These are phyloP conservation scores for Aurantiochytrium sp. DNA, from an alignment of 108 stramenopile genomes.

Conservation along the genomic window DNA sequence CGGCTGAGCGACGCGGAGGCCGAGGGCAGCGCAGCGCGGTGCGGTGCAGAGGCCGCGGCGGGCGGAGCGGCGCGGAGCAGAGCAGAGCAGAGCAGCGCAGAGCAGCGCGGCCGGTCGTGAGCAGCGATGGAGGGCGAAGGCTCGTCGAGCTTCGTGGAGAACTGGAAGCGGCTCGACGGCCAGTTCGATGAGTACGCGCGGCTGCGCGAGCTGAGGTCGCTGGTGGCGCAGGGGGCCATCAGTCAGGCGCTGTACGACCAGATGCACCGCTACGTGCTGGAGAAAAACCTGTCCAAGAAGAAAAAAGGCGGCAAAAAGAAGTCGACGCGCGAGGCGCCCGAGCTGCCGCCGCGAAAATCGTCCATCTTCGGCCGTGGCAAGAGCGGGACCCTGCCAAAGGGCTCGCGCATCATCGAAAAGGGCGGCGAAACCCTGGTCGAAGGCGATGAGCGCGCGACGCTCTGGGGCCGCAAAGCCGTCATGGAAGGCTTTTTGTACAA, in stretches of 20 bases:
- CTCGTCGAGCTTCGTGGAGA: not conserved
- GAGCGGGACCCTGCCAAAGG: too few relatives aligned
- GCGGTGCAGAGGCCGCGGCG: too few relatives aligned
- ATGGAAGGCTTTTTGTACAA: constrained; percentile 3
- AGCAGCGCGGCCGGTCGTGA: too few relatives aligned
- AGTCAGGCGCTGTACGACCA: not conserved
- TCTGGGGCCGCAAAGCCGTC: not conserved
- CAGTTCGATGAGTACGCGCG: not conserved
- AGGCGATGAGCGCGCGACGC: not conserved
- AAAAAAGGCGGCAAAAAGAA: not conserved
- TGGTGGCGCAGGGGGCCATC: not conserved
- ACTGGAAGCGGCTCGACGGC: constrained; percentile 3
- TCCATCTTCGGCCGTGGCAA: too few relatives aligned
- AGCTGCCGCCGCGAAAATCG: too few relatives aligned
- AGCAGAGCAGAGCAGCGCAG: too few relatives aligned
- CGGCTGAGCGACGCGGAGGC: too few relatives aligned
- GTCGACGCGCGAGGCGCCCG: not conserved
- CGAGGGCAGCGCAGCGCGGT: too few relatives aligned
- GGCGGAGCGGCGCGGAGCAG: too few relatives aligned
- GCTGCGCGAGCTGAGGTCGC: not conserved
- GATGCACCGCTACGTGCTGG: not conserved
- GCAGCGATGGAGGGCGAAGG: too few relatives aligned
- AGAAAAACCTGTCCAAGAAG: not conserved
- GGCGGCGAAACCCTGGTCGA: not conserved
- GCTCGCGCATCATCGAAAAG: not conserved